Conservation (phyloP, 2,329 filamentous ascomycete genomes). For the Cladophialophora psammophila region DNA sequence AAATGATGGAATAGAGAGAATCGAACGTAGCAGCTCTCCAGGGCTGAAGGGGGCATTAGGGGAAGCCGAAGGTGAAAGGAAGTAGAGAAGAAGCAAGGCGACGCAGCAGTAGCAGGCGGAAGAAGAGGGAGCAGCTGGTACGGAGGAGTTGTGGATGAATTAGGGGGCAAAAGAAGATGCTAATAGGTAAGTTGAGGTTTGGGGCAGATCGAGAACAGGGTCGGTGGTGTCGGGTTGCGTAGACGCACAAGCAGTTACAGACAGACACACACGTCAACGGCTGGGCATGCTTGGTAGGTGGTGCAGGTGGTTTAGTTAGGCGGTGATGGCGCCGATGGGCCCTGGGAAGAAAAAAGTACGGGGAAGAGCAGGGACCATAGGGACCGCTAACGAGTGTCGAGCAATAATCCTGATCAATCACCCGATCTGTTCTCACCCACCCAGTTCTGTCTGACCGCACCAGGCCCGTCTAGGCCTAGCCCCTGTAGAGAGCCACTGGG, state of each 20-base stretch:
- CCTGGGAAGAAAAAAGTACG: slow-evolving; percentile 18
- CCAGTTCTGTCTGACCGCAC: background rate
- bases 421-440: background rate
- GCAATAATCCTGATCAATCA: slow-evolving; percentile 1
- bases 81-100: slow-evolving; percentile 26
- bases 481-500: background rate
- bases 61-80: slow-evolving; percentile 20
- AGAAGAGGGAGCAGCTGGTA: background rate
- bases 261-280: slow-evolving; percentile 20
- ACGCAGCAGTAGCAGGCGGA: slow-evolving; percentile 12
- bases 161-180: slow-evolving; percentile 26
- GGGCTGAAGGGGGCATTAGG: slow-evolving; percentile 36
- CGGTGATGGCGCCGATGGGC: background rate
- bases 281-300: background rate
- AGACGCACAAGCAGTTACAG: slow-evolving; percentile 8
- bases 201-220: slow-evolving; percentile 12
- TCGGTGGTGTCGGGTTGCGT: background rate
- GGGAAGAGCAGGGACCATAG: slow-evolving; percentile 13
- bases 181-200: slow-evolving; percentile 18
- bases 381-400: slow-evolving; percentile 2
- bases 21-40: slow-evolving; percentile 36
- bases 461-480: background rate
- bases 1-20: slow-evolving; percentile 32
- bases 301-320: background rate
- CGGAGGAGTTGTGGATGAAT: slow-evolving; percentile 18